A percentile compares a stretch with the other conserved stretches of the same genome.
phyloP scores from a whole-genome alignment of 1,284 basidiomycete genomes.

The Coriolopsis trogii region DNA sequence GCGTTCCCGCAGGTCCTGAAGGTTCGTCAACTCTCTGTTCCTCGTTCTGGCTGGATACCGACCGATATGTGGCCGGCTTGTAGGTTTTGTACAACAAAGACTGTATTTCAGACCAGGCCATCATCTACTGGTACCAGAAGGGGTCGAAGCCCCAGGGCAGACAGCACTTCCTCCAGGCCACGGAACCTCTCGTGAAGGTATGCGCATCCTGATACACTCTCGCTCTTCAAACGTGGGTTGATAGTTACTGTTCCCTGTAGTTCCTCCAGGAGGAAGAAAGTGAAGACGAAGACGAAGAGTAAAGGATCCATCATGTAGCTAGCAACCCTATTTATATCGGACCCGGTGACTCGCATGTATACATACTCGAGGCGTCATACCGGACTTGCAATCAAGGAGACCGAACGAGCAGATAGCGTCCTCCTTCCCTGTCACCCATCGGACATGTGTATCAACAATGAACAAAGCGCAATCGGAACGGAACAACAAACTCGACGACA shows the following conservation, averaged over 20 bases:
- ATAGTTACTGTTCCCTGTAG: slow-evolving; percentile 39
- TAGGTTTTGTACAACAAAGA: slow-evolving; percentile 94
- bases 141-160: slow-evolving; percentile 94
- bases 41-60: background rate
- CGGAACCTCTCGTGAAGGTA: slow-evolving; percentile 89
- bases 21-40: slow-evolving; percentile 40
- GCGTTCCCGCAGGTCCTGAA: slow-evolving; percentile 94
- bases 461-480: background rate
- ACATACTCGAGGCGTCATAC: too few species aligned
- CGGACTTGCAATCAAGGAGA: too few species aligned
- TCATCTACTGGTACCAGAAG: slow-evolving; percentile 97
- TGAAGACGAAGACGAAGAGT: slow-evolving; percentile 72
- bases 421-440: background rate
- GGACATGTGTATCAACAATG: background rate
- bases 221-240: background rate
- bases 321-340: background rate
- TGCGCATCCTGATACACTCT: slow-evolving; percentile 17
- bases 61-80: background rate
- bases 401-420: background rate
- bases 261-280: slow-evolving; percentile 83
- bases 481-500: background rate
- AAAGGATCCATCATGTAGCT: slow-evolving; percentile 17
- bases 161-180: slow-evolving; percentile 91
- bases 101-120: slow-evolving; percentile 92
- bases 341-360: too few species aligned